Conservation (phyloP, 352 stramenopile genomes). For the Pseudoperonospora humuli region DNA sequence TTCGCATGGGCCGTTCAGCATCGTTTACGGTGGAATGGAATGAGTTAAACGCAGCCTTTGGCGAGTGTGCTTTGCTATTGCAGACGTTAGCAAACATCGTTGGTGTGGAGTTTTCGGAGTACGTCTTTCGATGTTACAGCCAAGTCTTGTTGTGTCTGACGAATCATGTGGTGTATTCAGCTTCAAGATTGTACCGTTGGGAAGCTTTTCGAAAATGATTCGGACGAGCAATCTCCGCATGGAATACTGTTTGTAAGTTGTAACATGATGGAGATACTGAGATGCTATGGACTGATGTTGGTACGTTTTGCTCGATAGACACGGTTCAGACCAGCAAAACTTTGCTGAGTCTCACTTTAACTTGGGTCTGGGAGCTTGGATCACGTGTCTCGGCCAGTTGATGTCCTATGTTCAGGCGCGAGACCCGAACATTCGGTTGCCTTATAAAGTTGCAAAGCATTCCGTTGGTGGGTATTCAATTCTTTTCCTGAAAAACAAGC, state of each 20-base stretch:
- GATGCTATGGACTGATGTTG: constrained; percentile 5
- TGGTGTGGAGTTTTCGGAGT: constrained; percentile 64
- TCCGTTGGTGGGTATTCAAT: constrained; percentile 62
- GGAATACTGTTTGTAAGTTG: constrained; percentile 72
- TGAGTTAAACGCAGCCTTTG: constrained; percentile 81
- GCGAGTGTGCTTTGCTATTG: constrained; percentile 63
- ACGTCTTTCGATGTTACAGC: constrained; percentile 9
- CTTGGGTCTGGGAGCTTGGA: constrained; percentile 69
- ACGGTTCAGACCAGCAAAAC: constrained; percentile 78
- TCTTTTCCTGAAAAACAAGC: constrained; percentile 74
- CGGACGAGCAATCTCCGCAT: constrained; percentile 67
- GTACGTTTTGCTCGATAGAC: constrained; percentile 35
- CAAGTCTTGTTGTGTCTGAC: background rate
- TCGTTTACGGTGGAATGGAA: constrained; percentile 73
- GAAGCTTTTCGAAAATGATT: constrained; percentile 84
- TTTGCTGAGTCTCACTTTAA: constrained; percentile 85
- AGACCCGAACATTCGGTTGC: constrained; percentile 56
- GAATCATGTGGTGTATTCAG: constrained; percentile 19
- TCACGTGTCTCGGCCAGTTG: constrained; percentile 69
- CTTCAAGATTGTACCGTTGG: constrained; percentile 82
- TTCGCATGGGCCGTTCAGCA: constrained; percentile 61
- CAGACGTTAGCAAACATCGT: constrained; percentile 51
- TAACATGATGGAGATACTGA: constrained; percentile 5
- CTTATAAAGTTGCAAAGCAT: constrained; percentile 77
- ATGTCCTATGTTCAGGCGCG: constrained; percentile 41